Evolutionary conservation across 192 early-diverging fungal species (phyloP), one percentile per base, ranked within the genome.

Genomic region (Mortierella claussenii): DNA sequence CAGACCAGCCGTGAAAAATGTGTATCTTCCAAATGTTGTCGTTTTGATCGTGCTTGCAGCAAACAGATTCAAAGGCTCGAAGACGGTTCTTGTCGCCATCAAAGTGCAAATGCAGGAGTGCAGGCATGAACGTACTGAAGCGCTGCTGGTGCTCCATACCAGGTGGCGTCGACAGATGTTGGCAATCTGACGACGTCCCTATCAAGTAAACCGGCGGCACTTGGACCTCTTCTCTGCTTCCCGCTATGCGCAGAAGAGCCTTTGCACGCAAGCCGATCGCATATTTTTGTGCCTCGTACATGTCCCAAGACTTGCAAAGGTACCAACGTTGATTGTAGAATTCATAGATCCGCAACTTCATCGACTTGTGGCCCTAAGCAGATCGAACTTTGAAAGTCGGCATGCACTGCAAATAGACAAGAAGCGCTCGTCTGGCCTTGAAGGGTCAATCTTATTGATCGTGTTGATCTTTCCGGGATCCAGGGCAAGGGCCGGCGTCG

Each of bases 381-480:
- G 7, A 7, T 40, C 37, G 8, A 40, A 10, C 37, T n/a, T n/a
- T n/a, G n/a, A n/a, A n/a, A 7, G 8, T 40, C 8, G 7, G 13
- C 37, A 40, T 7, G 37, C 13, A 40, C 37, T 40, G 8, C 37
- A 40, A 40, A 13, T 40, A 40, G 8, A 13, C 7, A 40, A 10
- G 7, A 13, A 40, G 13, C 46, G 13, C 6, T 15, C 46, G 6
- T 48, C 6, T 6, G 46, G 18, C 46, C n/a, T 6, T n/a, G 5
- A 5, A 6, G n/a, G 46, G 21, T 48, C n/a, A 6, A 48, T 7
- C 8, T 8, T 20, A 13, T 6, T 23, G 31, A 54, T 54, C 6
- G 52, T 31, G 31, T 54, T 24, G 4, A n/a, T 21, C 52, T 54
- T 32, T 10, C 52, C 52, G 6, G 52, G 52, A 36, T 54, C 52